phyloP scores from a whole-genome alignment of 192 early-diverging fungal genomes.

The Coemansia sp. region DNA sequence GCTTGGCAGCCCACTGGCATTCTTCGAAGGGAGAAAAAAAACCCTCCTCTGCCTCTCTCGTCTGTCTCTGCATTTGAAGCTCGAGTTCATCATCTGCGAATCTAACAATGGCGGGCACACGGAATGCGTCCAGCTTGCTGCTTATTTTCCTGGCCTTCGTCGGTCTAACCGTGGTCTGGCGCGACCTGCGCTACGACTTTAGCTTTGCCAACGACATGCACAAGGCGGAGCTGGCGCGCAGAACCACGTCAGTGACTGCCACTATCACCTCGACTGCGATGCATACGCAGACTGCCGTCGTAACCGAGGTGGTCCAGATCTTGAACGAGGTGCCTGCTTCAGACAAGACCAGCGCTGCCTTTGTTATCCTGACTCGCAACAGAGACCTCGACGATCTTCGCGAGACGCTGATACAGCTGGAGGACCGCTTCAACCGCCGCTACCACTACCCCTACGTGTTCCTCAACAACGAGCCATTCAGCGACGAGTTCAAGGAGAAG shows the following conservation, averaged over 20 bases:
- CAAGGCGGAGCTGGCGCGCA: constrained; percentile 28
- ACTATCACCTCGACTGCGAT: constrained; percentile 21
- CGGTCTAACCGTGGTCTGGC: constrained; percentile 31
- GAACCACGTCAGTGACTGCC: constrained; percentile 25
- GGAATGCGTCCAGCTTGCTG: constrained; percentile 32
- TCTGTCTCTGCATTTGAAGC: no score
- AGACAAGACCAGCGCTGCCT: constrained; percentile 53
- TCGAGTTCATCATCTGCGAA: neutral
- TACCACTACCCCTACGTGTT: constrained; percentile 84
- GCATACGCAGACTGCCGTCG: constrained; percentile 14
- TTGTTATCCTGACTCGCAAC: constrained; percentile 71
- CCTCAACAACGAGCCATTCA: constrained; percentile 75
- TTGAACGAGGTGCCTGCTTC: constrained; percentile 56
- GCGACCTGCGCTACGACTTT: constrained; percentile 49
- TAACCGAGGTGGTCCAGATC: constrained; percentile 21
- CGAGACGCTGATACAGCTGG: constrained; percentile 61
- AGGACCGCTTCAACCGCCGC: constrained; percentile 74
- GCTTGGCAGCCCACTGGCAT: no score
- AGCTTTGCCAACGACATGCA: constrained; percentile 41
- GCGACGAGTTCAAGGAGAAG: constrained; percentile 65
- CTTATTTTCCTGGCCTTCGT: constrained; percentile 32
- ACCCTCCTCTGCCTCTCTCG: no score
- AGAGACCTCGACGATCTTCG: constrained; percentile 62
- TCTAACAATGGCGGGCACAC: constrained; percentile 8
- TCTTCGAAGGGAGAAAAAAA: no score